phyloP scores from a whole-genome alignment of 441 rosid species.

The Erodium moschatum region DNA sequence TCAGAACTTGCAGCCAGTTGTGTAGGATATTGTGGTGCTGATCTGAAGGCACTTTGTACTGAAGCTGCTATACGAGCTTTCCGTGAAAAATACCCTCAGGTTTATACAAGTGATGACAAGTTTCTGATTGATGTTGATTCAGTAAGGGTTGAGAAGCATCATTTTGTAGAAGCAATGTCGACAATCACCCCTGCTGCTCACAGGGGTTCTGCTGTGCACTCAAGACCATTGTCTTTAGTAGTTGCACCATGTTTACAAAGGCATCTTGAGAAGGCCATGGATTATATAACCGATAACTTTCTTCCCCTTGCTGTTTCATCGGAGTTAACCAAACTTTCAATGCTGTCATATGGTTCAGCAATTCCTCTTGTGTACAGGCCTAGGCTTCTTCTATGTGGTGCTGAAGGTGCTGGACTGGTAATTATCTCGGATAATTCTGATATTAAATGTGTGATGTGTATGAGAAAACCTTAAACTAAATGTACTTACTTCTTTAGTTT shows the following conservation, averaged over 20 bases:
- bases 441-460: slow-evolving; percentile 16
- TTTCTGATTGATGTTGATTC: slow-evolving; percentile 89
- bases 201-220: slow-evolving; percentile 90
- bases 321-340: slow-evolving; percentile 74
- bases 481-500: slow-evolving; percentile 67
- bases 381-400: slow-evolving; percentile 75
- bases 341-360: slow-evolving; percentile 90
- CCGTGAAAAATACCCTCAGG: slow-evolving; percentile 98
- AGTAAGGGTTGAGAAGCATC: slow-evolving; percentile 76
- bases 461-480: slow-evolving; percentile 36
- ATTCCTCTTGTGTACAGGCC: slow-evolving; percentile 96
- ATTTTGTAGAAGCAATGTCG: slow-evolving; percentile 92
- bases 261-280: slow-evolving; percentile 74
- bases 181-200: slow-evolving; percentile 98
- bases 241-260: slow-evolving; percentile 85
- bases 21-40: slow-evolving; percentile 99
- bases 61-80: slow-evolving; percentile 99
- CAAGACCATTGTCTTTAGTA: slow-evolving; percentile 87
- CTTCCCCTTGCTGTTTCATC: slow-evolving; percentile 63
- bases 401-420: slow-evolving; percentile 96
- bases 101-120: slow-evolving; percentile 95
- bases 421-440: slow-evolving; percentile 31
- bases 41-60: slow-evolving; percentile 91
- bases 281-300: slow-evolving; percentile 58
- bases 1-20: slow-evolving; percentile 93